phyloP scores from a whole-genome alignment of 2,329 filamentous ascomycete genomes.

The Fusarium musae region DNA sequence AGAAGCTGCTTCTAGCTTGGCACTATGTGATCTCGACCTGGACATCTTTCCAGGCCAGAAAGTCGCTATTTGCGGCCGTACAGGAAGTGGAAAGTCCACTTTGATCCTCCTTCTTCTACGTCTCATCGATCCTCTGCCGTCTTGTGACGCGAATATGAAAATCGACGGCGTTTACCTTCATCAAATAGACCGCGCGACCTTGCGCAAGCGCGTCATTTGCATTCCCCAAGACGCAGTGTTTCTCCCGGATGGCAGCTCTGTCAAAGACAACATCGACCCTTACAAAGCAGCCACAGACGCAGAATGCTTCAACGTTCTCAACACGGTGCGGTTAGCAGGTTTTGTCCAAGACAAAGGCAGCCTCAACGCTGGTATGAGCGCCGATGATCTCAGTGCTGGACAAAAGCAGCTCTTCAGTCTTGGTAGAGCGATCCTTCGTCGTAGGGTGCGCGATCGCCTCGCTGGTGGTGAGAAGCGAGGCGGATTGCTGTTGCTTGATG shows the following conservation, averaged over 20 bases:
- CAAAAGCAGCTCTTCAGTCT: constrained; percentile 74
- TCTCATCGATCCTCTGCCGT: constrained; percentile 53
- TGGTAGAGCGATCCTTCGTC: constrained; percentile 65
- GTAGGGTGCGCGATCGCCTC: constrained; percentile 34
- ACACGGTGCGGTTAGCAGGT: constrained; percentile 48
- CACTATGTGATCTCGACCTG: constrained; percentile 43
- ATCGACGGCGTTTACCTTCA: constrained; percentile 57
- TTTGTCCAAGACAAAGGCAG: constrained; percentile 51
- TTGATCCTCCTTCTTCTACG: constrained; percentile 54
- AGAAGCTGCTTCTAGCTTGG: constrained; percentile 27
- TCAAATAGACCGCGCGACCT: constrained; percentile 52
- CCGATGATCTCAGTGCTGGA: constrained; percentile 64
- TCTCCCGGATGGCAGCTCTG: constrained; percentile 56
- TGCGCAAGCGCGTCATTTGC: constrained; percentile 62
- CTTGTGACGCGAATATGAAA: constrained; percentile 44
- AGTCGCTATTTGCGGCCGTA: constrained; percentile 52
- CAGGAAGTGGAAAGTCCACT: constrained; percentile 58
- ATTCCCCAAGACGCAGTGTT: constrained; percentile 66
- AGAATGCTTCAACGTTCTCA: constrained; percentile 51
- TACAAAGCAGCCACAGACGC: constrained; percentile 43
- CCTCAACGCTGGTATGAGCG: constrained; percentile 53
- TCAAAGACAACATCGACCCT: constrained; percentile 58
- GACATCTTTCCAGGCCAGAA: constrained; percentile 48
- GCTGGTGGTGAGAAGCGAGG: constrained; percentile 29
- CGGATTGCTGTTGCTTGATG: constrained; percentile 54